These are phyloP conservation scores for Leccinum ochraceum DNA, from an alignment of 768 basidiomycete genomes.

Conservation along the genomic window DNA sequence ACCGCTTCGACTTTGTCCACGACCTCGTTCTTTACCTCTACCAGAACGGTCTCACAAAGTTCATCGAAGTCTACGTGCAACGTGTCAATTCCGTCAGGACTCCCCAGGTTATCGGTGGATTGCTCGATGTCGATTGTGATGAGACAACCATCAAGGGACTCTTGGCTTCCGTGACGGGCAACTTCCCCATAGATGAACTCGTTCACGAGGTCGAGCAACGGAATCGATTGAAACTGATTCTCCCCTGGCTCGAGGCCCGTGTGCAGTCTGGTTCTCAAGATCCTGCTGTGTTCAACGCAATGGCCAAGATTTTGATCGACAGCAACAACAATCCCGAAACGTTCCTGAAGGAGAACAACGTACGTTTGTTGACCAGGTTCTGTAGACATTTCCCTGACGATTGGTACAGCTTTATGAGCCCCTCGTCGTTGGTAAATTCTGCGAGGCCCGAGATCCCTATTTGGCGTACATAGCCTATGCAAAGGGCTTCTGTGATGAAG, in stretches of 20 bases:
- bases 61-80: constrained; percentile 99
- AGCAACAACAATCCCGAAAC: constrained; percentile 97
- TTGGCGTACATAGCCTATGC: constrained; percentile 99
- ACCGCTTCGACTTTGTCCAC: constrained; percentile 99
- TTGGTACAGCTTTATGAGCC: constrained; percentile 85
- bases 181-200: constrained; percentile 97
- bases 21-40: constrained; percentile 98
- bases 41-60: constrained; percentile 94
- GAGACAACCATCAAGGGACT: constrained; percentile 93
- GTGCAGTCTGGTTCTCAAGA: constrained; percentile 95
- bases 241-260: constrained; percentile 95
- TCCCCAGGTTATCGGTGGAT: constrained; percentile 94
- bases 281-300: constrained; percentile 90
- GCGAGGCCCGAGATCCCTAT: constrained; percentile 97
- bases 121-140: constrained; percentile 98
- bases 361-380: constrained; percentile 39
- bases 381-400: constrained; percentile 9
- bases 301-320: constrained; percentile 99
- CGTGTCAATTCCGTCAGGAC: constrained; percentile 96
- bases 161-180: constrained; percentile 92
- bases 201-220: constrained; percentile 96
- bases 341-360: constrained; percentile 99
- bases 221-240: constrained; percentile 93
- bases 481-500: constrained; percentile 98
- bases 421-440: constrained; percentile 97